A percentile compares a stretch with the other conserved stretches of the same genome.
Conservation (phyloP, 139 green algal species). For the Tetradesmus lagerheimii region DNA sequence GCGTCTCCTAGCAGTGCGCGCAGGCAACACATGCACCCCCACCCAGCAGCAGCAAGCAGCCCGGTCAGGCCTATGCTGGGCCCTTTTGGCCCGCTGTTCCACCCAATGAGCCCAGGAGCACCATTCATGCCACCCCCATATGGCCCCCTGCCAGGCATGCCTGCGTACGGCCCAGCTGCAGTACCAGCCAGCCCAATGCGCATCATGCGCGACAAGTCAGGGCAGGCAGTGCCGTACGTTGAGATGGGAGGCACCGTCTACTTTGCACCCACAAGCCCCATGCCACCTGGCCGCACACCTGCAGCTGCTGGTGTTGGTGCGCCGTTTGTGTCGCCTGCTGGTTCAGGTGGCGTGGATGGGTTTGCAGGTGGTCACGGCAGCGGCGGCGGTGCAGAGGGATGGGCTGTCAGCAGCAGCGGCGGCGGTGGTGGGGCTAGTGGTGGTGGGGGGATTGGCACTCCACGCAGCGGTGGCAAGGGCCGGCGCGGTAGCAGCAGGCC, state of each 20-base stretch:
- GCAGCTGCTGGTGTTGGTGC: neutral
- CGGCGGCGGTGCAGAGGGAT: neutral
- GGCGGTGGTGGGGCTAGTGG: neutral
- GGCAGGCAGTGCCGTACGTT: conserved; percentile 32
- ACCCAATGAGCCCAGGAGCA: conserved; percentile 31
- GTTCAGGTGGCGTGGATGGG: neutral
- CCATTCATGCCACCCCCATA: neutral
- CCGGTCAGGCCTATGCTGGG: neutral
- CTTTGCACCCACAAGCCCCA: conserved; percentile 28
- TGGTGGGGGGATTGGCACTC: neutral
- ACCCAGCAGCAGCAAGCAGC: neutral
- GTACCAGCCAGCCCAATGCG: conserved; percentile 34
- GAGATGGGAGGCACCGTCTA: conserved; percentile 34
- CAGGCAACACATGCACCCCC: neutral
- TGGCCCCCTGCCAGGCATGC: conserved; percentile 18
- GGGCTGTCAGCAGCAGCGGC: neutral
- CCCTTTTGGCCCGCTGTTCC: conserved; percentile 12
- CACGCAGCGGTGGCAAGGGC: neutral
- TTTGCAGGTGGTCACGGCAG: neutral
- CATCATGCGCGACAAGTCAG: conserved; percentile 5
- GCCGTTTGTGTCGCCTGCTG: neutral
- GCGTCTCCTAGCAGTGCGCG: neutral
- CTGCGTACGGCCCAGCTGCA: neutral
- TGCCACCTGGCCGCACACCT: conserved; percentile 23
- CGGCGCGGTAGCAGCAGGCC: neutral